These are phyloP conservation scores for Lasiosphaeria hispida DNA, from an alignment of 495 filamentous ascomycete genomes.

Conservation along the genomic window DNA sequence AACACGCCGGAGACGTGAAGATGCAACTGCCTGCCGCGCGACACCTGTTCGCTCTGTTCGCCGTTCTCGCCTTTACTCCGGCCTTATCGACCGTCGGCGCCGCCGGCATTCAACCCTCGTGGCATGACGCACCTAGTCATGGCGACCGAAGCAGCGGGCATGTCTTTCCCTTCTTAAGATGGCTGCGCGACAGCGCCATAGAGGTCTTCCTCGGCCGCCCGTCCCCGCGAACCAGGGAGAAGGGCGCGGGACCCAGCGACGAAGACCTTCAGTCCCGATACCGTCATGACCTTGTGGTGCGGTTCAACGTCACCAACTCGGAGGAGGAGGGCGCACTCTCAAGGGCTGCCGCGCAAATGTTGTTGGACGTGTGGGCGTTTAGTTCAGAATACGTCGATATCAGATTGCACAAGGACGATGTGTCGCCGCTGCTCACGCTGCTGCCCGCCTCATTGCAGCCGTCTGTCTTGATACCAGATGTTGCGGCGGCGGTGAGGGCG, in stretches of 20 bases:
- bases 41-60: slow-evolving; percentile 14
- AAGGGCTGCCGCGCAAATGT: slow-evolving; percentile 69
- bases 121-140: slow-evolving; percentile 8
- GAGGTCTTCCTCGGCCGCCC: slow-evolving; percentile 61
- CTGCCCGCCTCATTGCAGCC: slow-evolving; percentile 73
- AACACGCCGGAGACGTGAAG: slow-evolving; percentile 10
- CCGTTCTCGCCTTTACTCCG: slow-evolving; percentile 24
- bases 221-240: slow-evolving; percentile 23
- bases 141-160: slow-evolving; percentile 10
- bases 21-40: slow-evolving; percentile 26
- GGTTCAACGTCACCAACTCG: slow-evolving; percentile 72
- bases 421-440: slow-evolving; percentile 77
- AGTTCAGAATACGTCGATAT: slow-evolving; percentile 85
- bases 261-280: slow-evolving; percentile 63
- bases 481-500: slow-evolving; percentile 71
- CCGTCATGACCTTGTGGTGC: slow-evolving; percentile 77
- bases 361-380: slow-evolving; percentile 89
- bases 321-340: slow-evolving; percentile 72
- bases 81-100: slow-evolving; percentile 22
- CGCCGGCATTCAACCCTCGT: slow-evolving; percentile 19
- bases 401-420: slow-evolving; percentile 70
- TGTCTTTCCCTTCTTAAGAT: slow-evolving; percentile 45
- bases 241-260: slow-evolving; percentile 33
- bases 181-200: slow-evolving; percentile 63
- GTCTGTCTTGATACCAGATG: slow-evolving; percentile 78